Evolutionary conservation across 345 rosid species (phyloP).

Genomic region (Populus nigra): DNA sequence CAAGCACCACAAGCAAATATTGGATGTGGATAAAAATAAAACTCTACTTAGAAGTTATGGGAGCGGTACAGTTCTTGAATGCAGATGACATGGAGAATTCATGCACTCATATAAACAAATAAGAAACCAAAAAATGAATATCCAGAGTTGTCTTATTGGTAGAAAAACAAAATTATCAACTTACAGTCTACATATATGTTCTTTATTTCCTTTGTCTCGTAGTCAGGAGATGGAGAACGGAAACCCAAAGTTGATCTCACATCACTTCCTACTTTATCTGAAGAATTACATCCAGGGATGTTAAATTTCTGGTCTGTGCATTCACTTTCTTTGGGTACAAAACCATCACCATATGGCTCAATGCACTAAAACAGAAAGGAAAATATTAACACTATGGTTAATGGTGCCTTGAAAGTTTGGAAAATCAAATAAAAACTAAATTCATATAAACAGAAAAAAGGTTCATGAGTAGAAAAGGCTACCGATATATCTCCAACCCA

Average conservation of each 20-base stretch:
- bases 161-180: slow-evolving; percentile 25
- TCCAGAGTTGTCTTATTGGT: neutral
- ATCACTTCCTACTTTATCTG: slow-evolving; percentile 40
- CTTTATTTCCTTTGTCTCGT: slow-evolving; percentile 75
- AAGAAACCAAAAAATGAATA: neutral
- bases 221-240: slow-evolving; percentile 61
- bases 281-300: slow-evolving; percentile 44
- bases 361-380: slow-evolving; percentile 50
- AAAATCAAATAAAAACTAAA: neutral
- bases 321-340: slow-evolving; percentile 42
- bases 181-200: slow-evolving; percentile 94
- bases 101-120: neutral
- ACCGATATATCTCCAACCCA: slow-evolving; percentile 90
- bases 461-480: slow-evolving; percentile 3
- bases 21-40: neutral
- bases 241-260: slow-evolving; percentile 35
- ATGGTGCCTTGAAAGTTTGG: neutral
- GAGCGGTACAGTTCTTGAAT: neutral
- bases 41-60: neutral
- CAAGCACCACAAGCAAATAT: neutral
- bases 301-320: slow-evolving; percentile 41
- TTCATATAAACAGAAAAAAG: neutral
- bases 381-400: neutral
- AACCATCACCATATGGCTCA: slow-evolving; percentile 67
- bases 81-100: neutral